Conservation (phyloP, 2,329 filamentous ascomycete species). For the Chrysosporium keratinophilum region DNA sequence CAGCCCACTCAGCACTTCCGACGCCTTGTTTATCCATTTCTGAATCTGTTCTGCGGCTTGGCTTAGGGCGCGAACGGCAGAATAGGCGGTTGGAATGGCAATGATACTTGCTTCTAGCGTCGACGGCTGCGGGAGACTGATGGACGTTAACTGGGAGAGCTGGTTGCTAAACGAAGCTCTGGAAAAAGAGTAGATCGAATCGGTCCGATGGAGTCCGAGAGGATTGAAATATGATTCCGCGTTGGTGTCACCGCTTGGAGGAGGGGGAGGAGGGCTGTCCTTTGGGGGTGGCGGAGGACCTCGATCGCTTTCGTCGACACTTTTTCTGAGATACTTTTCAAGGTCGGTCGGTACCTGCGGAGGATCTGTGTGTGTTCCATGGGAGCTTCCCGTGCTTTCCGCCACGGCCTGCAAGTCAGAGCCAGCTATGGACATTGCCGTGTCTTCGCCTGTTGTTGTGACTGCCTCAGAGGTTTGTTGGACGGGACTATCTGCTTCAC, state of each 20-base stretch:
- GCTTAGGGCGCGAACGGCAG: constrained; percentile 72
- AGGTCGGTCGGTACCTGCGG: constrained; percentile 30
- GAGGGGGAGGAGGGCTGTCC: constrained; percentile 23
- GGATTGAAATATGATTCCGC: constrained; percentile 38
- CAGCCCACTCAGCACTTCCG: constrained; percentile 75
- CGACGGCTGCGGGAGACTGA: constrained; percentile 76
- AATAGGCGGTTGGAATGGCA: constrained; percentile 71
- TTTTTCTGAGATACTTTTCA: constrained; percentile 35
- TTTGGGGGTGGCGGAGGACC: constrained; percentile 29
- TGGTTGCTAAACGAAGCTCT: constrained; percentile 88
- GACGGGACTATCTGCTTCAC: background rate
- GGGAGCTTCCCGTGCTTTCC: constrained; percentile 13
- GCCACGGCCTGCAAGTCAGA: constrained; percentile 9
- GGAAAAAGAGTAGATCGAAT: constrained; percentile 88
- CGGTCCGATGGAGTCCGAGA: constrained; percentile 50
- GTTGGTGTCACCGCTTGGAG: constrained; percentile 21
- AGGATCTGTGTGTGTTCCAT: constrained; percentile 14
- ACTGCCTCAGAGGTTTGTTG: constrained; percentile 11
- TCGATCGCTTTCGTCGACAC: constrained; percentile 24
- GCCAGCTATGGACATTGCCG: constrained; percentile 12
- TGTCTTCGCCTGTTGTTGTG: constrained; percentile 6
- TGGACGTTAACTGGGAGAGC: constrained; percentile 79
- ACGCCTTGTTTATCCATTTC: constrained; percentile 86
- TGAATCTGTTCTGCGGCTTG: constrained; percentile 86
- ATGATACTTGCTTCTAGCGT: constrained; percentile 73